Conservation (phyloP, 345 rosid genomes). For the Mallotus nudiflorus region DNA sequence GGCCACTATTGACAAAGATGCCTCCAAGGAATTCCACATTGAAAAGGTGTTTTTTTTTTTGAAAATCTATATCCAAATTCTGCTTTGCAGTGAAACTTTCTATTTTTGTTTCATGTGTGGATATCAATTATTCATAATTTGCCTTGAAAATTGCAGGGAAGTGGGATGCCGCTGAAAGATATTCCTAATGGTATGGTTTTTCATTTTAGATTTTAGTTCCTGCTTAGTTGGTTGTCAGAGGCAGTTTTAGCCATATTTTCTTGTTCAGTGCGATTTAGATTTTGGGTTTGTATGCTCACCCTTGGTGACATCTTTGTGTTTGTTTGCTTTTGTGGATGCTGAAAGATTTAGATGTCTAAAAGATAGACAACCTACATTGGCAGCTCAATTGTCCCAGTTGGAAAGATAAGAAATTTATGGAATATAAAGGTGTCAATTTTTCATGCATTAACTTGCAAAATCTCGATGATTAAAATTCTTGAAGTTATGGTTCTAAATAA, state of each 20-base stretch:
- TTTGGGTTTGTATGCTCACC: background rate
- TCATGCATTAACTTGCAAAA: too few species aligned
- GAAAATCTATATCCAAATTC: constrained; percentile 2
- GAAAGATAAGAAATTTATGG: background rate
- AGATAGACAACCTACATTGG: too few species aligned
- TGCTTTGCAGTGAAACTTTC: background rate
- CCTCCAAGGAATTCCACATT: constrained; percentile 63
- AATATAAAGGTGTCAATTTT: too few species aligned
- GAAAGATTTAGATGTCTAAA: background rate
- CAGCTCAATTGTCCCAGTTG: background rate
- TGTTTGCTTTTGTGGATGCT: background rate
- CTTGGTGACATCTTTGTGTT: background rate
- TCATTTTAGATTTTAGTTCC: background rate
- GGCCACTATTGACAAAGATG: constrained; percentile 69
- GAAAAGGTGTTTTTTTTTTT: constrained; percentile 56
- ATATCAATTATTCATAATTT: constrained; percentile 21
- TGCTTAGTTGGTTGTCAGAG: background rate
- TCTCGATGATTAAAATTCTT: too few species aligned
- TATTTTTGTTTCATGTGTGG: constrained; percentile 6
- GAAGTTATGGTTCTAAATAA: too few species aligned
- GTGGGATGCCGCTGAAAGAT: constrained; percentile 81
- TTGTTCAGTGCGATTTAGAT: background rate
- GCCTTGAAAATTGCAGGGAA: constrained; percentile 63
- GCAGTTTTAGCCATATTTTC: background rate
- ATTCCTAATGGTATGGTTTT: constrained; percentile 78